These are phyloP conservation scores for Sugiyamaella neomexicana DNA, from an alignment of 1,139 yeast species.

Conservation along the genomic window DNA sequence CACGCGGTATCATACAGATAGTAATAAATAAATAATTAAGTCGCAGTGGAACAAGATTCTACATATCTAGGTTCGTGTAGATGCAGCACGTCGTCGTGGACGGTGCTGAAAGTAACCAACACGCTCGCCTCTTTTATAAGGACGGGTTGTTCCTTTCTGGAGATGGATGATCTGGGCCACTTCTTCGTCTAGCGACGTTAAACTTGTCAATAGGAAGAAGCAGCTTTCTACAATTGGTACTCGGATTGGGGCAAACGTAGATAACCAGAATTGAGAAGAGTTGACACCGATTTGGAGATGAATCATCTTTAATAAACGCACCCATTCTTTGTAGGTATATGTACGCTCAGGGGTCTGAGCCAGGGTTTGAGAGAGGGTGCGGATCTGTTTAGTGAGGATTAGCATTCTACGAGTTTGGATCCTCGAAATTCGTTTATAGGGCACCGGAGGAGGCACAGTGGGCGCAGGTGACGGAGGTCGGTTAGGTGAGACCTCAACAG, in stretches of 20 bases:
- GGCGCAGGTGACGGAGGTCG: neutral
- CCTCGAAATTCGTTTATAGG: slow-evolving; percentile 20
- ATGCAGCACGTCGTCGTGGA: neutral
- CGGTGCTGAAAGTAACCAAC: slow-evolving; percentile 6
- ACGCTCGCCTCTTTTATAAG: slow-evolving; percentile 8
- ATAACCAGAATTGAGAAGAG: slow-evolving; percentile 50
- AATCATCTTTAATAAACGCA: slow-evolving; percentile 38
- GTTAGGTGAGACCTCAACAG: neutral
- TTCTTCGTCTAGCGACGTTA: slow-evolving; percentile 41
- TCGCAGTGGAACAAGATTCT: neutral
- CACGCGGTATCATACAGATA: too few relatives aligned
- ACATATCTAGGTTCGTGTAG: neutral
- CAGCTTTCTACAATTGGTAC: slow-evolving; percentile 68
- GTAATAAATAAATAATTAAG: neutral
- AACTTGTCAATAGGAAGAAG: slow-evolving; percentile 53
- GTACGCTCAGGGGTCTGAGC: slow-evolving; percentile 40
- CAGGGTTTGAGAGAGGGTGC: slow-evolving; percentile 28
- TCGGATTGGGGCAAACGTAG: slow-evolving; percentile 63
- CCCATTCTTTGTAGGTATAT: slow-evolving; percentile 52
- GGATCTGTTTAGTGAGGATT: slow-evolving; percentile 34
- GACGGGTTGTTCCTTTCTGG: slow-evolving; percentile 5
- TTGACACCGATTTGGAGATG: slow-evolving; percentile 34
- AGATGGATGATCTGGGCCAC: slow-evolving; percentile 10
- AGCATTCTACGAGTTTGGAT: slow-evolving; percentile 27
- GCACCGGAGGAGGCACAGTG: neutral